These are phyloP conservation scores for Wickerhamiella dianesei DNA, from an alignment of 805 yeast species.

Conservation along the genomic window DNA sequence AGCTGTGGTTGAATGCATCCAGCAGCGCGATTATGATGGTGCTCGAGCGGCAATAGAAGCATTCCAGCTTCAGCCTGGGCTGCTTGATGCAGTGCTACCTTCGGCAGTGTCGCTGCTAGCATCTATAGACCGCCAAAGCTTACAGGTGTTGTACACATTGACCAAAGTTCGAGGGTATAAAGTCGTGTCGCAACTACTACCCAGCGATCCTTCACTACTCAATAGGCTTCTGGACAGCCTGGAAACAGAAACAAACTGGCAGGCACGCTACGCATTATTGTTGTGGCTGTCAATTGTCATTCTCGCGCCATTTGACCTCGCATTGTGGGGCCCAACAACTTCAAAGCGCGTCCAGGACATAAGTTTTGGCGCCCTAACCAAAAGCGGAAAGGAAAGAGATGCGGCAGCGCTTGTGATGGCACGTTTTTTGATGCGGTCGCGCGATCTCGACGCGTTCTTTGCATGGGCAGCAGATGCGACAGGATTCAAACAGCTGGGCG, in stretches of 20 bases:
- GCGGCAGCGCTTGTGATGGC: slow-evolving; percentile 41
- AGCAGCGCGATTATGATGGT: background rate
- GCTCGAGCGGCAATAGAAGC: background rate
- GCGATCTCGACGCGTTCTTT: slow-evolving; percentile 4
- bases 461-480: background rate
- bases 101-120: slow-evolving; percentile 3
- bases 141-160: slow-evolving; percentile 34
- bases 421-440: slow-evolving; percentile 35
- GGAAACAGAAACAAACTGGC: slow-evolving; percentile 29
- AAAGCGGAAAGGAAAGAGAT: slow-evolving; percentile 45
- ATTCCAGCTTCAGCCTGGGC: slow-evolving; percentile 8
- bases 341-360: slow-evolving; percentile 22
- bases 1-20: background rate
- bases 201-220: slow-evolving; percentile 44
- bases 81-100: slow-evolving; percentile 11
- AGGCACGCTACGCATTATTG: slow-evolving; percentile 36
- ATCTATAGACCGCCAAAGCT: background rate
- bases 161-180: slow-evolving; percentile 57
- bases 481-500: background rate
- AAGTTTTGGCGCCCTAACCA: slow-evolving; percentile 24
- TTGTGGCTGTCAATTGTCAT: slow-evolving; percentile 62
- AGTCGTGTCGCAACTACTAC: slow-evolving; percentile 42
- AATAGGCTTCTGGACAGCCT: slow-evolving; percentile 26
- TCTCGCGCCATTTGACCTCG: slow-evolving; percentile 60
- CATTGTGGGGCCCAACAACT: slow-evolving; percentile 24